Conservation (phyloP, 2,329 filamentous ascomycete genomes). For the Colletotrichum acutatum region DNA sequence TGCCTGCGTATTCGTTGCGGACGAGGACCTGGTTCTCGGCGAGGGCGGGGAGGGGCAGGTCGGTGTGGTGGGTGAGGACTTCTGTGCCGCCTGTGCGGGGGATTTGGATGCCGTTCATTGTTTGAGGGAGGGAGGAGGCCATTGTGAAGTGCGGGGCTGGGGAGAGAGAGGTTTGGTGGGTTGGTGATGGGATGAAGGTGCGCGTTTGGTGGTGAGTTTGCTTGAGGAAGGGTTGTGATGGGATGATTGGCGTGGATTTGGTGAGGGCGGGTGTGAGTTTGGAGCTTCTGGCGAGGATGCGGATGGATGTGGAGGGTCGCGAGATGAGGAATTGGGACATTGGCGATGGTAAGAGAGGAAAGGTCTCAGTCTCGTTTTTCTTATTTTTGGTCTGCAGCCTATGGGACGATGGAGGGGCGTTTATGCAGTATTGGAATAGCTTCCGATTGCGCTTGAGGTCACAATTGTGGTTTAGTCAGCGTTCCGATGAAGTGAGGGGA, state of each 20-base stretch:
- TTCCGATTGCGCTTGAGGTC: background rate
- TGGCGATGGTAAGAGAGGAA: background rate
- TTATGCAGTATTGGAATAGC: background rate
- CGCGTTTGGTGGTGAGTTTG: background rate
- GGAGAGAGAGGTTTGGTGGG: background rate
- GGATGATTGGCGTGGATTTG: background rate
- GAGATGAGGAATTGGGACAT: background rate
- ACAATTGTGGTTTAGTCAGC: background rate
- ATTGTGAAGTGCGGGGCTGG: conserved; percentile 28
- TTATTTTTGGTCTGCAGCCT: background rate
- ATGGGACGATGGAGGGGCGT: background rate
- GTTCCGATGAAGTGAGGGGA: background rate
- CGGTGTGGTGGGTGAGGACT: conserved; percentile 76
- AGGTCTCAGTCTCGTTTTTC: background rate
- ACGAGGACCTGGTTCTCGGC: conserved; percentile 80
- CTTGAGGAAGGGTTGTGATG: background rate
- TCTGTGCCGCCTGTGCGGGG: conserved; percentile 78
- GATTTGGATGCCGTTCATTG: conserved; percentile 80
- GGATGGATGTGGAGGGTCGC: background rate
- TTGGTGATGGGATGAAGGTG: background rate
- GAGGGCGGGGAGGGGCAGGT: conserved; percentile 76
- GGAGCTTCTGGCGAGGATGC: background rate
- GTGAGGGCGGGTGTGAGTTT: background rate
- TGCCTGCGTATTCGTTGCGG: conserved; percentile 81
- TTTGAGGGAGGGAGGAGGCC: conserved; percentile 41